phyloP scores from a whole-genome alignment of 331 rosid species.

The Telfairia occidentalis region DNA sequence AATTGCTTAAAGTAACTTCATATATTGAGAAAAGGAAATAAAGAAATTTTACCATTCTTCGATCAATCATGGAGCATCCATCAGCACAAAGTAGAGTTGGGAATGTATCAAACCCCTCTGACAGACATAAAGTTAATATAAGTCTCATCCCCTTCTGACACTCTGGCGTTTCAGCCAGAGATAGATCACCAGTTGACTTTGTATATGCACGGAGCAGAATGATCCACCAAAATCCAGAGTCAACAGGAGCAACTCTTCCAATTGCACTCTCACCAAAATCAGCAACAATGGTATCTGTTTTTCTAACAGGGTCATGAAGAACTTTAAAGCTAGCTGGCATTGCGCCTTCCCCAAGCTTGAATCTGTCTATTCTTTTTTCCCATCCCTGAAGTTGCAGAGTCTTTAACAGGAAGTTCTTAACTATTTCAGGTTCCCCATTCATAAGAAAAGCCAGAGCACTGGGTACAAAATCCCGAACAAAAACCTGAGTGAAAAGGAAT shows the following conservation, averaged over 20 bases:
- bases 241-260: constrained; percentile 99
- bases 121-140: constrained; percentile 75
- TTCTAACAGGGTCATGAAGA: constrained; percentile 73
- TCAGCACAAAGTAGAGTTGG: constrained; percentile 98
- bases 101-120: constrained; percentile 95
- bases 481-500: constrained; percentile 39
- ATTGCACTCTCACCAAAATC: constrained; percentile 98
- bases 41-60: constrained; percentile 68
- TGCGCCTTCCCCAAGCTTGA: constrained; percentile 96
- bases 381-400: constrained; percentile 91
- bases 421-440: constrained; percentile 98
- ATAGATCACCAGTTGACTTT: constrained; percentile 82
- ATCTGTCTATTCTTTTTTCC: constrained; percentile 88
- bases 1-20: neutral
- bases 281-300: constrained; percentile 72
- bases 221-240: constrained; percentile 99
- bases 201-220: constrained; percentile 92
- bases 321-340: constrained; percentile 99
- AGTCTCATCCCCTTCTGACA: constrained; percentile 97
- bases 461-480: constrained; percentile 94
- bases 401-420: constrained; percentile 77
- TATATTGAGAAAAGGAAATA: constrained; percentile 7
- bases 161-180: constrained; percentile 62
- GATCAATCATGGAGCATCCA: constrained; percentile 91
- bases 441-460: constrained; percentile 91